Evolutionary conservation across 2,329 filamentous ascomycete genomes (phyloP), one percentile per base, ranked within the genome.

Genomic region (Drechslerella coelobrocha): DNA sequence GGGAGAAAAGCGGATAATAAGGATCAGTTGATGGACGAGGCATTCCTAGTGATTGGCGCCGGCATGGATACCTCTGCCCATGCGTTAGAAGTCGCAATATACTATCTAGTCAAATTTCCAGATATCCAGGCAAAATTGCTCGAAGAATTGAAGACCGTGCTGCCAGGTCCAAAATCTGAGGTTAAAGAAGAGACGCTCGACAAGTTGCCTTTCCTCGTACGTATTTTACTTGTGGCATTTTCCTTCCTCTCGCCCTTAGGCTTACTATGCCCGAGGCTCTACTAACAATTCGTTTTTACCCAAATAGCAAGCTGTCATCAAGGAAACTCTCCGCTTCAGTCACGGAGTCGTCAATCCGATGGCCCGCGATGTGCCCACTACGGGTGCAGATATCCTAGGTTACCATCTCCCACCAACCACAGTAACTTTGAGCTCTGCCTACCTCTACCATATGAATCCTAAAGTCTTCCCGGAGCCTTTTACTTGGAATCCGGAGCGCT

Each of bases 401-500:
- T 29, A 59, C n/a, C 14, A 39, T 5, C 39, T 68, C 5, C 63
- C 63, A 12, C 41, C 39, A 6, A 56, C 55, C 12, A 61, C 50
- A 21, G 43, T 50, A 2, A 4, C 48, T 1, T 26, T 31, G 19
- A 61, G 62, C 19, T 61, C 65, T 9, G 51, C 55, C 7, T 69
- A 62, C 12, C 29, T 51, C 0, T 69, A 69, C 21, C 65, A 69
- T 39, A 62, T 52, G n/a, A 61, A 69, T 48, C 45, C 65, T 2
- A 31, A 17, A 1, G 57, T 59, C 9, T 69, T 62, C 43, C 65
- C 65, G 1, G 34, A 69, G 17, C 65, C 65, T 14, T 41, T 17
- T 3, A 59, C 45, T 29, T 69, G 59, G 41, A 39, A 69, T 31
- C 65, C 65, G 27, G n/a, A 45, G 5, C 31, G 65, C 9, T 69